Evolutionary conservation across 768 basidiomycete genomes (phyloP).

Genomic region (Chiua virens): DNA sequence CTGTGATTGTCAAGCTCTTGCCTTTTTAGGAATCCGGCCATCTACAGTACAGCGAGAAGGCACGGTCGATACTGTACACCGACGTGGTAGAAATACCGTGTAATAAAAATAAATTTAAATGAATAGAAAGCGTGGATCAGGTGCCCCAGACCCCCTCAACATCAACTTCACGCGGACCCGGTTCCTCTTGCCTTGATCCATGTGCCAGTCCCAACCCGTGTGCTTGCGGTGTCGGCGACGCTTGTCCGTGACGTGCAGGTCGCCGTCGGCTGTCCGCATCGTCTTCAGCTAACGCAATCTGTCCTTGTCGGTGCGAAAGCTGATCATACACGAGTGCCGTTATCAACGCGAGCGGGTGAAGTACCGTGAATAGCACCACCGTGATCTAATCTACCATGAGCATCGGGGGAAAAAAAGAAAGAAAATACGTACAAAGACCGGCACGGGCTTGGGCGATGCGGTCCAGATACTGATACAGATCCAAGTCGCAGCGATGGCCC

Average conservation of each 20-base stretch:
- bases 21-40: slow-evolving; percentile 1
- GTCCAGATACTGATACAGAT: slow-evolving; percentile 66
- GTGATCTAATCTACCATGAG: slow-evolving; percentile 44
- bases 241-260: slow-evolving; percentile 5
- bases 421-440: slow-evolving; percentile 55
- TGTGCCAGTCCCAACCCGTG: neutral
- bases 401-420: neutral
- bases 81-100: neutral
- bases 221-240: neutral
- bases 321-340: slow-evolving; percentile 41
- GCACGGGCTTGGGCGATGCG: slow-evolving; percentile 57
- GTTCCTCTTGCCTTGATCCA: neutral
- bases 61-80: neutral
- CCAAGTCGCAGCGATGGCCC: slow-evolving; percentile 76
- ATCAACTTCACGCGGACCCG: slow-evolving; percentile 41
- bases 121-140: slow-evolving; percentile 3
- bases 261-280: slow-evolving; percentile 18
- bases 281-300: slow-evolving; percentile 45
- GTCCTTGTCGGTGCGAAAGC: slow-evolving; percentile 27
- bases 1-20: neutral
- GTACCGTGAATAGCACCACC: slow-evolving; percentile 58
- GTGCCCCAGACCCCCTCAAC: slow-evolving; percentile 41
- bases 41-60: neutral
- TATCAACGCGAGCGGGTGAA: slow-evolving; percentile 64
- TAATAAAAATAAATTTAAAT: too few species aligned